Evolutionary conservation across 331 rosid genomes (phyloP), one percentile per base, ranked within the genome.

Genomic region (Malus hybrid): DNA sequence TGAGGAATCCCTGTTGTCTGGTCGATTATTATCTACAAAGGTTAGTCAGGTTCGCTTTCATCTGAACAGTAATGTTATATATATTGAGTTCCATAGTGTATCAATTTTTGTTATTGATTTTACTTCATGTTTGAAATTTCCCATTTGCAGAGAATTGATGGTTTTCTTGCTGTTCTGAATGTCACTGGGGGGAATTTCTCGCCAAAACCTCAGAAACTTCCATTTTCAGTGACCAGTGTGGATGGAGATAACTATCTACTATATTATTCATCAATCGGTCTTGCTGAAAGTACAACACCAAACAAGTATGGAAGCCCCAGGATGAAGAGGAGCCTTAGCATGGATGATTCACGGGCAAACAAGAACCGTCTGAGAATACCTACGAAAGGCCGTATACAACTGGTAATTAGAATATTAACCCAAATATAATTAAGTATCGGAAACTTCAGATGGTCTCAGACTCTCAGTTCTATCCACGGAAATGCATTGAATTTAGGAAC

Each of bases 1-100:
- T 60, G 98, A 92, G 93, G 99, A 95, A 84, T 95, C 98, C 16
- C 76, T 95, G 56, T 82, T 95, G 79, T 90, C 96, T 31, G 99
- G 99, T 55, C 89, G 98, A 57, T 86, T 92, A 76, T 83, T 83
- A 19, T 92, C 86, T 27, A 86, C 80, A 69, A 89, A 89, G 87
- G 73, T 80, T 75, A 77, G 83, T 77, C 88, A 89, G 96, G 97
- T 95, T 83, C 78, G 86, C 32, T 50, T 32, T 52, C 65, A 67
- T 79, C 74, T 75, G 70, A 64, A 78, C 69, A 50, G 52, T 70
- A 36, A 24, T 75, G 5, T 12, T 13, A 61, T 73, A 67, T 20
- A 14, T 74, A 60, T 24, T 72, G 54, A 12, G 13, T 63, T 86
- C 81, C 68, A 55, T 67, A 15, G 10, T 52, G 29, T 32, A 10